These are phyloP conservation scores for Lentinula detonsa DNA, from an alignment of 768 basidiomycete genomes.

Conservation along the genomic window DNA sequence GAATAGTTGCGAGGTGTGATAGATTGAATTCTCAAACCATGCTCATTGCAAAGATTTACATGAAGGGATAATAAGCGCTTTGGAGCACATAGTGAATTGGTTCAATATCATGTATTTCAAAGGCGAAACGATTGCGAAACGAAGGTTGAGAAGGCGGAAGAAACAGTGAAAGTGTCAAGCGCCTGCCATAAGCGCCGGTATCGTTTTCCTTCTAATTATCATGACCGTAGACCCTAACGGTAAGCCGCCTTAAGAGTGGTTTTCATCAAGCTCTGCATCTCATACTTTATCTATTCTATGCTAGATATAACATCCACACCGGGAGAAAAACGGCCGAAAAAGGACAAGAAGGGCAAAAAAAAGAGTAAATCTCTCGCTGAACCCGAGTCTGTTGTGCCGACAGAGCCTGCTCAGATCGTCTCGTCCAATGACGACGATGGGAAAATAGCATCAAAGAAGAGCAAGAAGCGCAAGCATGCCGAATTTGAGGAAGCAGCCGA, in stretches of 20 bases:
- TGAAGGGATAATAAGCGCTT: too few relatives aligned
- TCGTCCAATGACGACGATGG: background rate
- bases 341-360: slow-evolving; percentile 3
- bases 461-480: slow-evolving; percentile 15
- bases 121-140: too few relatives aligned
- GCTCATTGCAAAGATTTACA: too few relatives aligned
- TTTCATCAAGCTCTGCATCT: background rate
- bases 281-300: background rate
- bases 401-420: background rate
- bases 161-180: background rate
- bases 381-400: background rate
- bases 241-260: background rate
- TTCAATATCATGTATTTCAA: too few relatives aligned
- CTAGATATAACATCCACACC: background rate
- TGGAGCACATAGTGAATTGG: too few relatives aligned
- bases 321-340: background rate
- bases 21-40: too few relatives aligned
- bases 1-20: too few relatives aligned
- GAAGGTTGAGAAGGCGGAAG: too few relatives aligned
- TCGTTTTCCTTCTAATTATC: background rate
- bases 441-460: slow-evolving; percentile 13
- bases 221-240: background rate
- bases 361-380: slow-evolving; percentile 4
- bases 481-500: slow-evolving; percentile 2
- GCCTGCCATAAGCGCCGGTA: background rate